A percentile compares a stretch with the other conserved stretches of the same genome.
These are phyloP conservation scores for Phascolomyces articulosus DNA, from an alignment of 371 early-diverging fungal species.

Conservation along the genomic window DNA sequence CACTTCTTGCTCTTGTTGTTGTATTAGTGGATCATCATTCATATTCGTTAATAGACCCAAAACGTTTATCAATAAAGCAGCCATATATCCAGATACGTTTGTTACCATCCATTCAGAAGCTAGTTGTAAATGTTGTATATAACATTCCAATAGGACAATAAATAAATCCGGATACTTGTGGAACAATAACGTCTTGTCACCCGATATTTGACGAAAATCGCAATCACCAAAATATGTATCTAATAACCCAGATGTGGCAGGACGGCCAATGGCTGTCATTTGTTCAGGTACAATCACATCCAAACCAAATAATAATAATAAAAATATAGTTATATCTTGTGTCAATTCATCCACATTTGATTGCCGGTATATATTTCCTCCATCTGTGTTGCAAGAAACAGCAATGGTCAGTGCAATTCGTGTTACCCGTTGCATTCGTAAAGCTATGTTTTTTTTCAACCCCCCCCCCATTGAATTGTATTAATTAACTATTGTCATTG, in stretches of 20 bases:
- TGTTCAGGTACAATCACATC: constrained; percentile 30
- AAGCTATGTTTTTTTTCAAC: neutral
- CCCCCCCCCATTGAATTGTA: too few species aligned
- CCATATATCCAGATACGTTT: constrained; percentile 14
- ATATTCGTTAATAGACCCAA: constrained; percentile 15
- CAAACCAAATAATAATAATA: constrained; percentile 16
- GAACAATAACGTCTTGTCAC: neutral
- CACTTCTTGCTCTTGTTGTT: neutral
- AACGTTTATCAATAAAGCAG: constrained; percentile 24
- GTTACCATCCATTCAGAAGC: constrained; percentile 5
- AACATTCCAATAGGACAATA: constrained; percentile 21
- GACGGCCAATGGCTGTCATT: constrained; percentile 12
- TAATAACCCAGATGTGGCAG: neutral
- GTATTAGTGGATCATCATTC: neutral
- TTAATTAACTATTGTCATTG: too few species aligned
- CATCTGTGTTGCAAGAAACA: neutral
- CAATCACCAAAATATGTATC: constrained; percentile 16
- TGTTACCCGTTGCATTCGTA: constrained; percentile 2
- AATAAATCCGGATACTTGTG: constrained; percentile 19
- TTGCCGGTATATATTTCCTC: neutral
- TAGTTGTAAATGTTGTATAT: constrained; percentile 30
- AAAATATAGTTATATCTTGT: constrained; percentile 22
- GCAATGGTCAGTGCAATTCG: constrained; percentile 6
- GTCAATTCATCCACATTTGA: constrained; percentile 13
- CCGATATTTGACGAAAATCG: constrained; percentile 2